Conservation (phyloP, 1,284 basidiomycete species). For the Anthracocystis walkeri region DNA sequence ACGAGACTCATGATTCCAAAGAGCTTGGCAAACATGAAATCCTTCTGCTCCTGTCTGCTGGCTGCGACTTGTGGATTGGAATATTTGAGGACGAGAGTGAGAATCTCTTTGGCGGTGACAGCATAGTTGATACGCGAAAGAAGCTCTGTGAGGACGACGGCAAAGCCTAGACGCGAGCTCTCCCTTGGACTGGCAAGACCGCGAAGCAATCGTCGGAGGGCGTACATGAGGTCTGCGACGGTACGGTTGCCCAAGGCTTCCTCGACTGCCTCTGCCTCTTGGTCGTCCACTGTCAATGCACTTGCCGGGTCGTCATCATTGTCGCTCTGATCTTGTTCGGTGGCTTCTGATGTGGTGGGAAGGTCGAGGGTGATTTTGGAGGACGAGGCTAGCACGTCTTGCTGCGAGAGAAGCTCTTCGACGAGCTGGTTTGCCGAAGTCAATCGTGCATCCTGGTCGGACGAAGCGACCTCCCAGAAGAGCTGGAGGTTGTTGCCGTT, state of each 20-base stretch:
- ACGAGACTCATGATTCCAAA: conserved; percentile 80
- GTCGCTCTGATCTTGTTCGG: conserved; percentile 67
- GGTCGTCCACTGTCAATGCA: conserved; percentile 28
- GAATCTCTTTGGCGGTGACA: conserved; percentile 75
- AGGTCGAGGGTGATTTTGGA: conserved; percentile 50
- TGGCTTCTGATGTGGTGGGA: conserved; percentile 56
- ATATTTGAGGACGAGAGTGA: conserved; percentile 60
- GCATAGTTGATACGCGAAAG: conserved; percentile 80
- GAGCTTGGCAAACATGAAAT: conserved; percentile 88
- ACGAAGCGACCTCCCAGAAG: conserved; percentile 93
- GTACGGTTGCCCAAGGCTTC: conserved; percentile 74
- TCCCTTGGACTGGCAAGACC: conserved; percentile 92
- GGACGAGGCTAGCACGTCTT: conserved; percentile 39
- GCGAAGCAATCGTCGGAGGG: conserved; percentile 68
- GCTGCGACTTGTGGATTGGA: conserved; percentile 68
- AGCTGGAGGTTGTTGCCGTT: conserved; percentile 82
- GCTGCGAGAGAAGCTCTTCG: conserved; percentile 73
- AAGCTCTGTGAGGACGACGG: conserved; percentile 94
- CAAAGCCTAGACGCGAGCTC: conserved; percentile 91
- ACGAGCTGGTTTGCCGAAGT: conserved; percentile 88
- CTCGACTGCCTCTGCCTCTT: conserved; percentile 65
- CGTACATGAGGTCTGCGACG: conserved; percentile 73
- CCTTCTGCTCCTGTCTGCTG: conserved; percentile 90
- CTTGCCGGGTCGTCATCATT: conserved; percentile 57
- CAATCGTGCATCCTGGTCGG: conserved; percentile 81